Conservation (phyloP, 2,329 filamentous ascomycete genomes). For the Graphiopsis chlorocephala region DNA sequence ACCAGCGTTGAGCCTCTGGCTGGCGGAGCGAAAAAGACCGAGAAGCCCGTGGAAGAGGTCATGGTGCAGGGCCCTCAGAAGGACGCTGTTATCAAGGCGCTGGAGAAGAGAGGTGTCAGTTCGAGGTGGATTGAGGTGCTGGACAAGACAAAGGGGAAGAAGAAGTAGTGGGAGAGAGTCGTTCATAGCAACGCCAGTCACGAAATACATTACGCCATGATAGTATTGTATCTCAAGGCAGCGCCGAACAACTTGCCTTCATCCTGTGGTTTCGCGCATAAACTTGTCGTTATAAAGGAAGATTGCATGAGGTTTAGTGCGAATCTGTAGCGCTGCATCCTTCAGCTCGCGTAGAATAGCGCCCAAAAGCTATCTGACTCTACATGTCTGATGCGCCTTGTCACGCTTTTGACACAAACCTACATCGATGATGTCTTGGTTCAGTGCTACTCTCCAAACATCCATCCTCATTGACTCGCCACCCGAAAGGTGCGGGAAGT, state of each 20-base stretch:
- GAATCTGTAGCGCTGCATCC: neutral
- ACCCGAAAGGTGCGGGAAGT: conserved; percentile 5
- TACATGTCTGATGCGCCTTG: neutral
- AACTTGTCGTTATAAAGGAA: neutral
- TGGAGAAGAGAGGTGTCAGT: conserved; percentile 59
- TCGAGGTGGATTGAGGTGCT: conserved; percentile 61
- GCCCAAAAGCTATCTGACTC: neutral
- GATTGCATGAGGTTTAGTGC: neutral
- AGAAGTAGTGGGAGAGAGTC: neutral
- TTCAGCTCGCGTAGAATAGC: neutral
- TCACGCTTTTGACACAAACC: neutral
- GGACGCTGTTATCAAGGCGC: conserved; percentile 57
- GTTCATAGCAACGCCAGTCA: neutral
- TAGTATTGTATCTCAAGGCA: neutral
- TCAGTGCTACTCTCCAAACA: conserved; percentile 1
- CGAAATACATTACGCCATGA: neutral
- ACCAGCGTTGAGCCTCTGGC: conserved; percentile 62
- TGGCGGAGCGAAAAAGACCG: conserved; percentile 59
- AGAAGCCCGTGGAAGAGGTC: conserved; percentile 64
- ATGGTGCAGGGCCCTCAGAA: conserved; percentile 66
- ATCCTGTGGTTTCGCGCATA: neutral
- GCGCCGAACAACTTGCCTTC: neutral
- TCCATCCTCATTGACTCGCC: neutral
- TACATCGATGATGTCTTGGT: neutral
- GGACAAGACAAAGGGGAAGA: conserved; percentile 66